Base-by-base conservation (phyloP, 371 early-diverging fungal species). In the Apophysomyces ossiformis region DNA sequence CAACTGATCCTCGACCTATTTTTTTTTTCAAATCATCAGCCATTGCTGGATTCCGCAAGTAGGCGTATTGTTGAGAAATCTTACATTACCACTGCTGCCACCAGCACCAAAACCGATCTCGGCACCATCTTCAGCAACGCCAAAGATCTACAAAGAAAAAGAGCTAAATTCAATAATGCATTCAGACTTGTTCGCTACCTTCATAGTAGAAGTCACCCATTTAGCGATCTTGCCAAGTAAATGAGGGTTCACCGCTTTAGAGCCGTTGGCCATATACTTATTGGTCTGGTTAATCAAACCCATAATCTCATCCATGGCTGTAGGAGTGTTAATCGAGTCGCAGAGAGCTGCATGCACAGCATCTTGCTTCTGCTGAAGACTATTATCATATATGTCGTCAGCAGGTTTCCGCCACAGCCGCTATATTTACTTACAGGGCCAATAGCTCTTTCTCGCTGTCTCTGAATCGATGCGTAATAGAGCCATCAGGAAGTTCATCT, bases 241-340 rank as follows among this genome's bases (percentile, higher is more conserved):
- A 74, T 91, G 92, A 61, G 82, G 77, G 61, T 69, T 79, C 50
- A 75, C 78, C 32, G 67, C 71, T n/a, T 75, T 77, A 43, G 81
- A 78, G 63, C 84, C 80, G 32, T 65, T 68, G 56, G 83, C 74
- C 74, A 92, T 73, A 72, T 98, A 98, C 15, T 89, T 85, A 81
- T 98, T 98, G 50, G 95, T 82, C 39, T 85, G 78, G 41, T 85
- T 83, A 64, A 99, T 89, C 37, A 98, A 78, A 9, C 91, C 92
- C 69, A 92, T 83, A 32, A 99, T 78, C 64, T 89, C 92, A 26
- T 82, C 77, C 82, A 99, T 88, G 7, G 90, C 98, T 7, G 68
- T 63, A 6, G 96, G 91, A 15, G 98, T 99, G 74, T 99, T 92
- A 77, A 99, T 92, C 38, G 94, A 95, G 73, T 99, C 98, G 81